Base-by-base conservation (phyloP, 2,329 filamentous ascomycete species). In the Botrytis paeoniae region DNA sequence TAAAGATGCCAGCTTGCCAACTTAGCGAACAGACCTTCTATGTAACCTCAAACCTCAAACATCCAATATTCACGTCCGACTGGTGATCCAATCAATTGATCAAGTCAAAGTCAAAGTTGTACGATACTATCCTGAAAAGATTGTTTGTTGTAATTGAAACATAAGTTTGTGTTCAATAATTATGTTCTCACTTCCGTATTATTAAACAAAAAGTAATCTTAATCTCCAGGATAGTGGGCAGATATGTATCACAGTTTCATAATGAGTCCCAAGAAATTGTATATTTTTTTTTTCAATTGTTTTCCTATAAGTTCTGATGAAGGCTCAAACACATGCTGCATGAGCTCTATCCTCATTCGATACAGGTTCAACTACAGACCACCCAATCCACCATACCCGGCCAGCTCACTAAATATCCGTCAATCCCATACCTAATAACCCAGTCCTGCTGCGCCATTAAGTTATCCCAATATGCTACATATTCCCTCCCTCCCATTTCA, bases 391-490 rank as follows among this genome's bases (percentile, higher is more conserved):
- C 61, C 43, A 41, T 61, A 61, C 32, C 32, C 66, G 14, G 16
- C 48, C 35, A 41, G 35, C 18, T 29, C 48, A 57, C 59, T 22
- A 61, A 62, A 69, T 32, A 61, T 29, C 51, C 43, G 35, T 59
- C 48, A 39, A 57, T 45, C n/a, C 37, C 41, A 29, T 35, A n/a
- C 37, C 43, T 29, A 16, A 72, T 41, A 69, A 71, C n/a, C 80
- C 82, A 77, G 75, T 69, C 76, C 75, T 61, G 76, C 76, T 76
- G 76, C 74, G 75, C 73, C 74, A 76, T 74, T 74, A 75, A 69
- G 20, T 41, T 60, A 74, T 45, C 73, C 73, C 35, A 29, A 70
- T 72, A 73, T 73, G 62, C 39, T 73, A 75, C 69, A 69, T 68
- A 62, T 60, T n/a, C n/a, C n/a, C 18, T 57, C 48, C 25, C 16